Percentiles rank a stretch among this genome's conserved stretches.
These are phyloP conservation scores for Hirsutella minnesotensis DNA, from an alignment of 2,329 filamentous ascomycete genomes.

Conservation along the genomic window DNA sequence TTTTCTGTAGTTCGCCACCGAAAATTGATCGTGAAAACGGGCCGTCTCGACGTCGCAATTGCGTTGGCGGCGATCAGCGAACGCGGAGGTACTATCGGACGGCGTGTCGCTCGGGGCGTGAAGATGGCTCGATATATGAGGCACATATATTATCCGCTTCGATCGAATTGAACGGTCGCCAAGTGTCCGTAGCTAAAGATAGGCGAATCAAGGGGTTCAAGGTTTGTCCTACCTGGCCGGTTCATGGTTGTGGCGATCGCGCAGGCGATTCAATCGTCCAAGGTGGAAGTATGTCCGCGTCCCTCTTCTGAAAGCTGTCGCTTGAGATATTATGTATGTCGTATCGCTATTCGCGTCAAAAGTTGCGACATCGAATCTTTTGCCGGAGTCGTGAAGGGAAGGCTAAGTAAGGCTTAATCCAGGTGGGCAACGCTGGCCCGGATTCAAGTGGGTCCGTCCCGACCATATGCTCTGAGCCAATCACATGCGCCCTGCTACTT, in stretches of 20 bases:
- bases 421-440: slow-evolving; percentile 15
- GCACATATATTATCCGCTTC: not conserved
- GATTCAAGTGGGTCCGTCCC: slow-evolving; percentile 28
- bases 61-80: no score
- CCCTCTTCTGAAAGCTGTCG: not conserved
- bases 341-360: not conserved
- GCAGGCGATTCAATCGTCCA: not conserved
- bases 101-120: no score
- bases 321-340: not conserved
- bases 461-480: slow-evolving; percentile 16
- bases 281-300: not conserved
- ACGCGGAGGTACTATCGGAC: no score
- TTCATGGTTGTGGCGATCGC: slow-evolving; percentile 35
- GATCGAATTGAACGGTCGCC: not conserved
- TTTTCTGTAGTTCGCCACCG: no score
- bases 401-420: slow-evolving; percentile 13
- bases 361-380: slow-evolving; percentile 3
- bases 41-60: no score
- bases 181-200: slow-evolving; percentile 9
- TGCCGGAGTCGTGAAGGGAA: slow-evolving; percentile 11
- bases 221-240: slow-evolving; percentile 42
- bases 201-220: slow-evolving; percentile 11
- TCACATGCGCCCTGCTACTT: slow-evolving; percentile 8
- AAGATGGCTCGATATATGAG: no score
- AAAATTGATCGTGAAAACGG: no score